Conservation (phyloP, 1,284 basidiomycete species). For the Trichosporon sp. region DNA sequence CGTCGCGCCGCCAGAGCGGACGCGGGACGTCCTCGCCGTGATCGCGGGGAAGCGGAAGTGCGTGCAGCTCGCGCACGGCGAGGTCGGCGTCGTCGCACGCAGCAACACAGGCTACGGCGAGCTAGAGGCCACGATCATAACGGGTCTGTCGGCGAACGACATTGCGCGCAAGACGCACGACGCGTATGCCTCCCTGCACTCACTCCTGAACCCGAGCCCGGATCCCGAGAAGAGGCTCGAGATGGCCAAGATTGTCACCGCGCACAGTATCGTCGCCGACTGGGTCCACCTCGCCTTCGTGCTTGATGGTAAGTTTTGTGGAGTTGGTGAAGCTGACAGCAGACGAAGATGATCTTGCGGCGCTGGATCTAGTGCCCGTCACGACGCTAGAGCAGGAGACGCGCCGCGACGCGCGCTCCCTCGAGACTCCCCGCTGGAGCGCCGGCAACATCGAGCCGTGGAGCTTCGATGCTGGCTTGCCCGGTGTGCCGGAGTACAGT, state of each 20-base stretch:
- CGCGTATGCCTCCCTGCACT: conserved; percentile 39
- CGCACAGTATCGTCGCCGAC: conserved; percentile 32
- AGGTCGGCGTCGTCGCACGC: conserved; percentile 38
- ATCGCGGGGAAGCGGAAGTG: conserved; percentile 36
- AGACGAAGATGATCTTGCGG: conserved; percentile 22
- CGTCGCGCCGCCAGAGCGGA: conserved; percentile 35
- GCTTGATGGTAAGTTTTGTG: conserved; percentile 28
- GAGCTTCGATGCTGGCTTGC: conserved; percentile 13
- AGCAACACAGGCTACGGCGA: conserved; percentile 19
- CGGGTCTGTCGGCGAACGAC: conserved; percentile 32
- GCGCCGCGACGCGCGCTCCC: background rate
- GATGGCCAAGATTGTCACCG: conserved; percentile 36
- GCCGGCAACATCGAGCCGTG: conserved; percentile 14
- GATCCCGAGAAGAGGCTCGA: conserved; percentile 29
- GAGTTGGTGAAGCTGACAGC: conserved; percentile 18
- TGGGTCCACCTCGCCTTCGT: conserved; percentile 42
- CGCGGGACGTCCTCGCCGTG: conserved; percentile 36
- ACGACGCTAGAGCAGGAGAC: conserved; percentile 24
- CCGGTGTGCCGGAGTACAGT: conserved; percentile 1
- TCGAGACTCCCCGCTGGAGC: conserved; percentile 20
- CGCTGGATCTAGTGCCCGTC: conserved; percentile 23
- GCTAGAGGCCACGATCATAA: conserved; percentile 37
- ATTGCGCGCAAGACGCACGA: conserved; percentile 27
- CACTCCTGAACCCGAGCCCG: conserved; percentile 38
- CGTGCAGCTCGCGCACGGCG: conserved; percentile 40